A percentile compares a stretch with the other conserved stretches of the same genome.
Evolutionary conservation across 805 yeast genomes (phyloP).

Genomic region (Jamesozyma rosinii): DNA sequence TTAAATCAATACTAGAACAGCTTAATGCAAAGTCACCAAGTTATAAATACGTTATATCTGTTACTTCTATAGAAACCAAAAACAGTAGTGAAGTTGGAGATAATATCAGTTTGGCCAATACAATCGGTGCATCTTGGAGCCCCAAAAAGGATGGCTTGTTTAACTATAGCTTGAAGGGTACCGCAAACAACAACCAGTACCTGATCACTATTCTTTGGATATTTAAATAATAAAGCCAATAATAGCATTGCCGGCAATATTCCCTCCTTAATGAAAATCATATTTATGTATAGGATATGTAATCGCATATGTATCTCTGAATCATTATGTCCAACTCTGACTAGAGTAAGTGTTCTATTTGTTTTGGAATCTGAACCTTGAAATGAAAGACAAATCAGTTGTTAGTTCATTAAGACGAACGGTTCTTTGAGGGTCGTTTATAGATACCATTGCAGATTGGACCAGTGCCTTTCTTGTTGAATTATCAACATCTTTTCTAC

Average conservation of each 20-base stretch:
- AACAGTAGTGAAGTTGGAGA: constrained; percentile 8
- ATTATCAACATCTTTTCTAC: constrained; percentile 32
- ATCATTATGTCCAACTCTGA: too few species aligned
- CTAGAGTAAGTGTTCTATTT: neutral
- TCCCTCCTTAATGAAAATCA: neutral
- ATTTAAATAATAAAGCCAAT: constrained; percentile 14
- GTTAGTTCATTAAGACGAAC: constrained; percentile 5
- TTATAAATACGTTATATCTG: constrained; percentile 46
- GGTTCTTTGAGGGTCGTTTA: constrained; percentile 16
- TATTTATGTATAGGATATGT: too few species aligned
- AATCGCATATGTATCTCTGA: too few species aligned
- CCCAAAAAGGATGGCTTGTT: constrained; percentile 45
- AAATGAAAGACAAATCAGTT: constrained; percentile 8
- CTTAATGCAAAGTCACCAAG: constrained; percentile 39
- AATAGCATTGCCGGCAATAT: neutral
- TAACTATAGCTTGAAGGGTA: constrained; percentile 27
- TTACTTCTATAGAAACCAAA: constrained; percentile 31
- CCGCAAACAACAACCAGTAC: constrained; percentile 10
- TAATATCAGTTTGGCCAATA: constrained; percentile 23
- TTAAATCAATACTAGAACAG: constrained; percentile 28
- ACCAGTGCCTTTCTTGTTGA: constrained; percentile 19
- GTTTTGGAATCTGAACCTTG: constrained; percentile 4
- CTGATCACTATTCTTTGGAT: constrained; percentile 31
- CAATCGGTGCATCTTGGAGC: constrained; percentile 52
- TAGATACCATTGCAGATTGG: constrained; percentile 12